These are phyloP conservation scores for Fagopyrum esculentum DNA, from an alignment of 148 eudicot genomes.

Conservation along the genomic window DNA sequence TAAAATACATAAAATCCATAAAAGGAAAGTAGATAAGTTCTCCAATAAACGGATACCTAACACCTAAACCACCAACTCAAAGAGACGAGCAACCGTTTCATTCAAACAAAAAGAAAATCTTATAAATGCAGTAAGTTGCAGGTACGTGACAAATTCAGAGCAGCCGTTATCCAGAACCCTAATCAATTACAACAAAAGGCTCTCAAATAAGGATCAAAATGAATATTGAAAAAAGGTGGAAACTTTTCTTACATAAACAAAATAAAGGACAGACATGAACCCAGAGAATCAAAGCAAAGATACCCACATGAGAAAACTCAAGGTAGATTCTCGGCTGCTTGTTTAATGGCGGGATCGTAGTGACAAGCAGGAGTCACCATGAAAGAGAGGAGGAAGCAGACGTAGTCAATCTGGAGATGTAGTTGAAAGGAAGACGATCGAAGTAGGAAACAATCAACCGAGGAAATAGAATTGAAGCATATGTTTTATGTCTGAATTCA, in stretches of 20 bases:
- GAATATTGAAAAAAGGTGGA: not conserved
- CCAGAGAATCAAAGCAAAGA: not conserved
- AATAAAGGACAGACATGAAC: not conserved
- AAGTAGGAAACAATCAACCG: not conserved
- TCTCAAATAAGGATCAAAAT: not conserved
- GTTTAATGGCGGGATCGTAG: not conserved
- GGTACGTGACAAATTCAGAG: not conserved
- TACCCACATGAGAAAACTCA: not conserved
- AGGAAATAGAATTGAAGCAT: not conserved
- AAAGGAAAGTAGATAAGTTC: not conserved
- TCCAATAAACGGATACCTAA: not conserved
- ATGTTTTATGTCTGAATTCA: not conserved
- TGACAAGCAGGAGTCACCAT: not conserved
- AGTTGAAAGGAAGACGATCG: not conserved
- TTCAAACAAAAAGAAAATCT: not conserved
- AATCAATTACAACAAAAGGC: not conserved
- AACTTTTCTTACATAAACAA: not conserved
- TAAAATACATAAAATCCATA: not conserved
- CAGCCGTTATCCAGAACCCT: not conserved
- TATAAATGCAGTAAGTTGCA: conserved; percentile 7
- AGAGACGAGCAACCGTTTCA: not conserved
- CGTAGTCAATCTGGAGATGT: not conserved
- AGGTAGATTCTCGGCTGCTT: not conserved
- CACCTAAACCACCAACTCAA: not conserved
- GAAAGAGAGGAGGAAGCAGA: conserved; percentile 2